phyloP scores from a whole-genome alignment of 805 yeast genomes.

The Komagataella kurtzmanii region DNA sequence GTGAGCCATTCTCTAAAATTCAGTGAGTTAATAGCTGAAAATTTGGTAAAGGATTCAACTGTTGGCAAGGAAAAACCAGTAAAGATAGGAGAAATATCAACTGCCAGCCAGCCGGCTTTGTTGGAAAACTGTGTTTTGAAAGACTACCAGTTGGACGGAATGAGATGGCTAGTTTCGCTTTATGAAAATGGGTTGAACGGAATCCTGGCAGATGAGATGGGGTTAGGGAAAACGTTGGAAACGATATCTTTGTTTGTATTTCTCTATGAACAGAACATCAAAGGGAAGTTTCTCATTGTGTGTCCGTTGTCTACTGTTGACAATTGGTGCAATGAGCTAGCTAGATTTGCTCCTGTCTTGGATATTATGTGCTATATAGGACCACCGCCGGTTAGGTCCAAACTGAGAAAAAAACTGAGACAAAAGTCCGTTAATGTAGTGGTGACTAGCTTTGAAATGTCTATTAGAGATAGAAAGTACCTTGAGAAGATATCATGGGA shows the following conservation, averaged over 20 bases:
- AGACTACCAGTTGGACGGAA: conserved; percentile 79
- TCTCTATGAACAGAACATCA: conserved; percentile 62
- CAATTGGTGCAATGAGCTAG: conserved; percentile 73
- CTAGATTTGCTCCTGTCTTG: conserved; percentile 58
- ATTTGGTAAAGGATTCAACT: conserved; percentile 29
- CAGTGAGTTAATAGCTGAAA: conserved; percentile 75
- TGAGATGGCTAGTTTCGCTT: conserved; percentile 79
- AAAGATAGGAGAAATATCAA: conserved; percentile 6
- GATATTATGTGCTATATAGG: conserved; percentile 57
- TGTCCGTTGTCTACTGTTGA: conserved; percentile 78
- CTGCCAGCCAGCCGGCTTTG: conserved; percentile 35
- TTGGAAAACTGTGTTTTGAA: conserved; percentile 51
- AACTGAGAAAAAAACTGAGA: conserved; percentile 19
- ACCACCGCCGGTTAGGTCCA: conserved; percentile 37
- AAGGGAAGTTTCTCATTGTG: conserved; percentile 67
- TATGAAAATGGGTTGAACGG: conserved; percentile 94
- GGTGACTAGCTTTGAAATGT: conserved; percentile 72
- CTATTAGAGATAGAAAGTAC: conserved; percentile 51
- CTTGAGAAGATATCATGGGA: conserved; percentile 55
- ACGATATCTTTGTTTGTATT: conserved; percentile 70
- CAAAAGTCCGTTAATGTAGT: conserved; percentile 34
- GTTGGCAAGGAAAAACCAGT: conserved; percentile 2
- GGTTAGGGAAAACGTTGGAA: conserved; percentile 77
- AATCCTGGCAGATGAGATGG: conserved; percentile 91
- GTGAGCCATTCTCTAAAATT: conserved; percentile 84